phyloP scores from a whole-genome alignment of 1,284 basidiomycete genomes.

The Coniophora puteana region DNA sequence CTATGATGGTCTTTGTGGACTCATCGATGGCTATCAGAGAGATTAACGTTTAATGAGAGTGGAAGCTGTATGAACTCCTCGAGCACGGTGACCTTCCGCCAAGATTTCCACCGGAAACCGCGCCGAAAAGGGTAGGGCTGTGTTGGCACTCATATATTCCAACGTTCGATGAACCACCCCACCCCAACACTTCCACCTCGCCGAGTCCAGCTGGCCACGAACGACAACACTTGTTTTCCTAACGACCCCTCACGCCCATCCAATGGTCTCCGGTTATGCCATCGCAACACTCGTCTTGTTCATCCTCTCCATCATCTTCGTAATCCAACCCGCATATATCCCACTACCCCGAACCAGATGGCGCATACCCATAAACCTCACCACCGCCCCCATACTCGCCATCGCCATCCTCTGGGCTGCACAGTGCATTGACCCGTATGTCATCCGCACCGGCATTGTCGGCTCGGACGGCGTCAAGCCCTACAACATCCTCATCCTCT shows the following conservation, averaged over 20 bases:
- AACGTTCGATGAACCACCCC: no score
- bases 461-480: slow-evolving; percentile 80
- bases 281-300: slow-evolving; percentile 73
- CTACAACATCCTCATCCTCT: slow-evolving; percentile 91
- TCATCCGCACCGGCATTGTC: slow-evolving; percentile 71
- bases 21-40: no score
- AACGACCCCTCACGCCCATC: neutral
- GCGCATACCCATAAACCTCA: slow-evolving; percentile 58
- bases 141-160: no score
- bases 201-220: no score
- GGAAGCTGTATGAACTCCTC: no score
- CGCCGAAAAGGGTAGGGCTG: no score
- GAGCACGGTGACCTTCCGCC: no score
- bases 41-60: no score
- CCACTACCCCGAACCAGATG: slow-evolving; percentile 35
- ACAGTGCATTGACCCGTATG: slow-evolving; percentile 60
- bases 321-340: slow-evolving; percentile 62
- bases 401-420: slow-evolving; percentile 78
- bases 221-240: no score
- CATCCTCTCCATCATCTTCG: slow-evolving; percentile 68
- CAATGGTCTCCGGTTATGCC: slow-evolving; percentile 44
- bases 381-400: slow-evolving; percentile 75
- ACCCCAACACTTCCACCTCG: no score
- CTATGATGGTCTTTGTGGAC: no score
- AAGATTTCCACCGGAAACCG: no score